A percentile compares a stretch with the other conserved stretches of the same genome.
These are phyloP conservation scores for Alternaria atra DNA, from an alignment of 2,329 filamentous ascomycete genomes.

Conservation along the genomic window DNA sequence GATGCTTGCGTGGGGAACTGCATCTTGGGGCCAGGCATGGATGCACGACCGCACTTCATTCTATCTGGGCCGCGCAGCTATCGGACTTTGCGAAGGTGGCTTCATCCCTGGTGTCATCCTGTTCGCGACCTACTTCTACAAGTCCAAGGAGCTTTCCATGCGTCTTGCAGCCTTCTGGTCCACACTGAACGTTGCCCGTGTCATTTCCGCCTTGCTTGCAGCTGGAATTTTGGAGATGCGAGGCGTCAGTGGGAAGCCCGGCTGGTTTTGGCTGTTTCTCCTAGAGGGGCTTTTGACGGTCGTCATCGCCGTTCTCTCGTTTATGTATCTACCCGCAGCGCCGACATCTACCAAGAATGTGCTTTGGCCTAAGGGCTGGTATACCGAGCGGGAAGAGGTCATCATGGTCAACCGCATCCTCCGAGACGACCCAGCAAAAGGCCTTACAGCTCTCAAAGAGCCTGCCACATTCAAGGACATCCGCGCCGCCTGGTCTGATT, in stretches of 20 bases:
- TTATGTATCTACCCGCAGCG: conserved; percentile 52
- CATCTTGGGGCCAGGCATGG: conserved; percentile 72
- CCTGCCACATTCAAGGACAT: conserved; percentile 59
- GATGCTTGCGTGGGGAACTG: conserved; percentile 56
- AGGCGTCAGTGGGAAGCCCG: conserved; percentile 58
- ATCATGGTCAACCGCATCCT: conserved; percentile 73
- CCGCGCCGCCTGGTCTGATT: conserved; percentile 61
- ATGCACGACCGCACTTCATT: conserved; percentile 59
- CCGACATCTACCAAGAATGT: conserved; percentile 59
- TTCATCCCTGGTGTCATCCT: conserved; percentile 71
- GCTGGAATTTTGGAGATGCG: conserved; percentile 63
- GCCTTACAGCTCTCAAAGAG: conserved; percentile 66
- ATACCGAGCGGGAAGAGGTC: conserved; percentile 70
- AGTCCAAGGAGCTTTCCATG: conserved; percentile 71
- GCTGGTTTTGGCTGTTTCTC: conserved; percentile 66
- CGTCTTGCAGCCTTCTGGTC: conserved; percentile 76
- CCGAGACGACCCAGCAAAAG: conserved; percentile 65
- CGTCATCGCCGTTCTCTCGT: conserved; percentile 41
- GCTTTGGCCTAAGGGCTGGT: conserved; percentile 66
- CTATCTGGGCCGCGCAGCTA: conserved; percentile 52
- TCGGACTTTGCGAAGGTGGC: conserved; percentile 56
- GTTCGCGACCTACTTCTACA: conserved; percentile 80
- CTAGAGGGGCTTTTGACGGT: conserved; percentile 48
- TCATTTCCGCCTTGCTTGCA: conserved; percentile 64
- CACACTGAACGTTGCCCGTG: conserved; percentile 65